These are phyloP conservation scores for Acer negundo DNA, from an alignment of 345 rosid species.

Conservation along the genomic window DNA sequence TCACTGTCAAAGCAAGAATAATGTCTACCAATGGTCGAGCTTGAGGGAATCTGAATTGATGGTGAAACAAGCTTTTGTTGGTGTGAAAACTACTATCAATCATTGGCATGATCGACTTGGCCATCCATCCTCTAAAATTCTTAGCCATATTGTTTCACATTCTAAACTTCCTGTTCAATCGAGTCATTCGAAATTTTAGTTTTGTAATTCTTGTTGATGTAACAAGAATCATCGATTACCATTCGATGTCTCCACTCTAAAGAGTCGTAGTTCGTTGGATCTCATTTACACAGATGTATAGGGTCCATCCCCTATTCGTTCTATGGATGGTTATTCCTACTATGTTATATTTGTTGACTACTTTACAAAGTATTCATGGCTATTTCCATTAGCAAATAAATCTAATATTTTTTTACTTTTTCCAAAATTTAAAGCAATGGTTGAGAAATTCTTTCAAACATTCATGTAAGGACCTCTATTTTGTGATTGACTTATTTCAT, in stretches of 20 bases:
- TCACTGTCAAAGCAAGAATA: too few species aligned
- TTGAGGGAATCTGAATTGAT: too few species aligned
- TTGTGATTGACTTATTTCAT: not conserved
- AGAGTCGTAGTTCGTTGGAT: not conserved
- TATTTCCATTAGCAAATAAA: not conserved
- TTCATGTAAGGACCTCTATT: too few species aligned
- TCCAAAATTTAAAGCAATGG: not conserved
- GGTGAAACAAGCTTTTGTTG: too few species aligned
- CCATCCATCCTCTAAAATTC: not conserved
- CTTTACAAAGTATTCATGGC: too few species aligned
- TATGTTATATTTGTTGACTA: too few species aligned
- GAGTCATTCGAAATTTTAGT: not conserved
- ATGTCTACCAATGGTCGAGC: too few species aligned
- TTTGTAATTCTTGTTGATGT: slow-evolving; percentile 1
- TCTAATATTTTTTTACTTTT: not conserved
- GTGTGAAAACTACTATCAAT: too few species aligned
- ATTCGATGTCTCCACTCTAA: not conserved
- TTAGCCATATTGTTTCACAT: not conserved
- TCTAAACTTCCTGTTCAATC: not conserved
- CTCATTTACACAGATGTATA: slow-evolving; percentile 10
- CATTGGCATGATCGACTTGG: not conserved
- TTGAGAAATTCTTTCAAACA: not conserved
- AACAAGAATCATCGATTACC: slow-evolving; percentile 14
- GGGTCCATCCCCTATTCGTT: not conserved
- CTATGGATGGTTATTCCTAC: not conserved